phyloP scores from a whole-genome alignment of 176 grass and related monocot species.

The Guadua angustifolia region DNA sequence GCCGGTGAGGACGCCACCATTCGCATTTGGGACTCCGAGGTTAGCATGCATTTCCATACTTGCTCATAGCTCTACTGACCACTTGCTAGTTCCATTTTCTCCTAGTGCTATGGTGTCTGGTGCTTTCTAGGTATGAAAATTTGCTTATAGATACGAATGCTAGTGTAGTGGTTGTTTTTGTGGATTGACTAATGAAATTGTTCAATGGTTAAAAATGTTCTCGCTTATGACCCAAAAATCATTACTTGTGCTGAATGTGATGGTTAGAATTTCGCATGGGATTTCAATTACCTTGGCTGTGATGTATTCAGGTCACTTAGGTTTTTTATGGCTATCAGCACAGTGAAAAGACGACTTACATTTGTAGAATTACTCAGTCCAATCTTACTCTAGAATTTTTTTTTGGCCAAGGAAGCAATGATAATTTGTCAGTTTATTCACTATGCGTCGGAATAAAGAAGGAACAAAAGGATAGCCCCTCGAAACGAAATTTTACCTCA shows the following conservation, averaged over 20 bases:
- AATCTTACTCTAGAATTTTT: background rate
- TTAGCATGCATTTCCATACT: constrained; percentile 12
- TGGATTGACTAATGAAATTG: background rate
- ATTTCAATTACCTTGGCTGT: background rate
- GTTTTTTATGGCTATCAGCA: background rate
- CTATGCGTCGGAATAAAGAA: background rate
- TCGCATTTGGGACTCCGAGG: constrained; percentile 92
- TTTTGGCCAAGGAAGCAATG: background rate
- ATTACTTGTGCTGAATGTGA: background rate
- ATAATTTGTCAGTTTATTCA: background rate
- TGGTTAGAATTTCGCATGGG: background rate
- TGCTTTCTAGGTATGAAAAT: background rate
- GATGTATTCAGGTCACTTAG: background rate
- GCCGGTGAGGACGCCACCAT: constrained; percentile 82
- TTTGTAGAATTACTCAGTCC: background rate
- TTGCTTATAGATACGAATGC: background rate
- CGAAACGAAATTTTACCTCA: background rate
- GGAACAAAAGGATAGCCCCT: background rate
- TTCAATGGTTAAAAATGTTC: background rate
- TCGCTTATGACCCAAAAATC: background rate
- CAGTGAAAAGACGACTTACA: background rate
- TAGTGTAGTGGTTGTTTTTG: background rate
- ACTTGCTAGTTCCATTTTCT: background rate
- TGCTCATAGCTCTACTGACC: background rate
- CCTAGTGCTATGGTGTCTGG: background rate